phyloP scores from a whole-genome alignment of 2,329 filamentous ascomycete genomes.

The Aspergillus oerlinghausenensis region DNA sequence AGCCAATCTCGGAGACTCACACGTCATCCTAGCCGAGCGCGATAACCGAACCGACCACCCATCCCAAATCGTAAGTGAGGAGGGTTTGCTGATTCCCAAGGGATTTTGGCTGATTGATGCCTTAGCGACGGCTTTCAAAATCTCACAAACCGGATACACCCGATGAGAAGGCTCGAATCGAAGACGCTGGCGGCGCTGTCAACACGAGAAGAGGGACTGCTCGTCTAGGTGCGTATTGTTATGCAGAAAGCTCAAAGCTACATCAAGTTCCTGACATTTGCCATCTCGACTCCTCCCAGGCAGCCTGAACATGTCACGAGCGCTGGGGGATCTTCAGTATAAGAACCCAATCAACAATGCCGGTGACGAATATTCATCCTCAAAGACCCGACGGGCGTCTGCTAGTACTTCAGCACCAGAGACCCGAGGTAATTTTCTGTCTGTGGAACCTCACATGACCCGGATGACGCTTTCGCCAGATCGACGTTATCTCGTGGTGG shows the following conservation, averaged over 20 bases:
- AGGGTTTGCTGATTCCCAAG: not conserved
- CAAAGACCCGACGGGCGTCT: conserved; percentile 17
- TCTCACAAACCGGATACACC: conserved; percentile 29
- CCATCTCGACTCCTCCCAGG: conserved; percentile 10
- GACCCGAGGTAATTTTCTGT: conserved; percentile 27
- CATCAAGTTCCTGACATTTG: not conserved
- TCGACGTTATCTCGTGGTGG: conserved; percentile 26
- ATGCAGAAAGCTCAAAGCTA: not conserved
- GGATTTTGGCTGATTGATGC: not conserved
- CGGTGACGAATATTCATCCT: conserved; percentile 7
- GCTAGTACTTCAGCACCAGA: conserved; percentile 13
- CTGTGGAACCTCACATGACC: conserved; percentile 28
- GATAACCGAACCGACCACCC: conserved; percentile 22
- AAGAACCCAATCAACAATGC: conserved; percentile 31
- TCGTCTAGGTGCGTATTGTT: conserved; percentile 24
- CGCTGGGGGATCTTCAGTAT: conserved; percentile 35
- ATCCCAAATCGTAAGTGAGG: conserved; percentile 19
- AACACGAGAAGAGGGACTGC: conserved; percentile 21
- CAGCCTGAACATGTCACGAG: conserved; percentile 34
- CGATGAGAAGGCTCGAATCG: conserved; percentile 28
- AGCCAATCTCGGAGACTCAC: conserved; percentile 34
- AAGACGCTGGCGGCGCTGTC: conserved; percentile 28
- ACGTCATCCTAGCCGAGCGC: conserved; percentile 31
- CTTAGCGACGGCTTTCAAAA: conserved; percentile 29
- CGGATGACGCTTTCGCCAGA: conserved; percentile 18